Evolutionary conservation across 495 filamentous ascomycete genomes (phyloP), one percentile per base, ranked within the genome.

Genomic region (Clohesyomyces aquaticus): DNA sequence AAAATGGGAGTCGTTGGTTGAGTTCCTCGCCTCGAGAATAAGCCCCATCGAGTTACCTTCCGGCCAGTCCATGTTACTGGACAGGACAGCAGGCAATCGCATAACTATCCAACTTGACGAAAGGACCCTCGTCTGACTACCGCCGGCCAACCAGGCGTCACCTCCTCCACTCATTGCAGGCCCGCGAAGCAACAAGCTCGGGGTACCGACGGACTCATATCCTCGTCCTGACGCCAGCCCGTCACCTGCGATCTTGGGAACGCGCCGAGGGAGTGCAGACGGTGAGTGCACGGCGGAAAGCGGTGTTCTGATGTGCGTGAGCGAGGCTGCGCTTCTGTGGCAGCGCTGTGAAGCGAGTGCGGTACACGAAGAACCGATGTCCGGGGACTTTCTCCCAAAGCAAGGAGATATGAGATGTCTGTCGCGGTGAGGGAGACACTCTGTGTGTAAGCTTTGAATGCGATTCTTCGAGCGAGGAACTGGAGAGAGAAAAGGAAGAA

Each of bases 331-430:
- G 91, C 91, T 96, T 96, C 86, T 96, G 90, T 94, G 91, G 91
- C 90, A 91, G 90, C 88, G 90, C 90, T 90, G 96, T 95, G 95
- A 89, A 91, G 91, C 90, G 52, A 59, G 81, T 71, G 82, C 83
- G 78, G 70, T 70, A 52, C 66, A 55, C 53, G 38, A 68, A 61
- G 32, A 78, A 79, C 83, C 83, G 84, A 66, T 88, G 92, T 98
- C 94, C 93, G 94, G 93, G 94, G 94, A 98, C 94, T 98, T 98
- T 98, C 91, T 94, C 93, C 94, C 91, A 90, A 96, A 96, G 91
- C 91, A 73, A 61, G 76, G 52, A n/a, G 32, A 38, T 38, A 14
- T 38, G 32, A 38, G 32, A 38, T 38, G 32, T 38, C 32, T 38
- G 14, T 38, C 32, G 32, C 14, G 32, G 14, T 38, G 46, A 53